Evolutionary conservation across 2,329 filamentous ascomycete genomes (phyloP).

Genomic region (Apiospora malaysiana): DNA sequence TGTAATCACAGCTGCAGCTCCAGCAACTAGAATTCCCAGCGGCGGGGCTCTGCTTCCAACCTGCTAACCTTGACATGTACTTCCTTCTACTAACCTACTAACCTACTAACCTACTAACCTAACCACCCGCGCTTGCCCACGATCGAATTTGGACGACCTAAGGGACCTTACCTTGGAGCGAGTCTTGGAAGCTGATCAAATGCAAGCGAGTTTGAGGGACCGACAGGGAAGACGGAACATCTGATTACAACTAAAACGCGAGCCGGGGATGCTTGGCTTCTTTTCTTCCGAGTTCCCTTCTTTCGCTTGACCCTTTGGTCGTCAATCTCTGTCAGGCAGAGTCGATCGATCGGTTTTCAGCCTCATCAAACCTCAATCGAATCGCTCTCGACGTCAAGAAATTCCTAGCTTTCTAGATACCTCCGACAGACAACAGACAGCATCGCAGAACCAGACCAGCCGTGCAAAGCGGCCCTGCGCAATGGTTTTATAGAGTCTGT

Average conservation of each 20-base stretch:
- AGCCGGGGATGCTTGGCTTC: slow-evolving; percentile 2
- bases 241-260: neutral
- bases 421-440: neutral
- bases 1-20: too few relatives aligned
- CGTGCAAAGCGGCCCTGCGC: slow-evolving; percentile 10
- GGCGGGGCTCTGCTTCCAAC: neutral
- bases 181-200: neutral
- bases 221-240: neutral
- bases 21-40: neutral
- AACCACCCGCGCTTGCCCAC: neutral
- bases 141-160: neutral
- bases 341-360: neutral
- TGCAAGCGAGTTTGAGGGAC: neutral
- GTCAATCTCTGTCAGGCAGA: neutral
- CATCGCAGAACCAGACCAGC: neutral
- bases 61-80: neutral
- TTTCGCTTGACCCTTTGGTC: neutral
- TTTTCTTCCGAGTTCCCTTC: neutral
- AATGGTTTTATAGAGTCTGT: slow-evolving; percentile 17
- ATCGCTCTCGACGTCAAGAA: neutral
- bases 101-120: neutral
- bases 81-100: neutral
- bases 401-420: slow-evolving; percentile 1
- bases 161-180: too few relatives aligned
- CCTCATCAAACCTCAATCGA: neutral